Conservation (phyloP, 306 rosid species). For the Vicia faba region DNA sequence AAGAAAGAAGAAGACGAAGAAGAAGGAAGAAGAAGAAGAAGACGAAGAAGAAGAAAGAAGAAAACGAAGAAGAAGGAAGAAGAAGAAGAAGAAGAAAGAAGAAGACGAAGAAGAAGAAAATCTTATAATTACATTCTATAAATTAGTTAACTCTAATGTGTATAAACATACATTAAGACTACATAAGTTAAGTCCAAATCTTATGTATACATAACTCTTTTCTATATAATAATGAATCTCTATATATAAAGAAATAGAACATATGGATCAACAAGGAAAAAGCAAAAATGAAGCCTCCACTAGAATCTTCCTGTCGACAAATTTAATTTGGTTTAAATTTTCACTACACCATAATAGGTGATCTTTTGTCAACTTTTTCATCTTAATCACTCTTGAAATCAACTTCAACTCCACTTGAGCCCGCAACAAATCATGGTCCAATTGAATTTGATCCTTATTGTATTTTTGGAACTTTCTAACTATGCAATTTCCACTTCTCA, state of each 20-base stretch:
- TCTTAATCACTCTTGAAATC: constrained; percentile 64
- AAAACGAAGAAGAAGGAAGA: too few species aligned
- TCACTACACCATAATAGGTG: constrained; percentile 71
- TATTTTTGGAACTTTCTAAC: constrained; percentile 74
- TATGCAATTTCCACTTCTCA: constrained; percentile 67
- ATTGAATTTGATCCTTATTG: constrained; percentile 36
- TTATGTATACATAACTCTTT: not conserved
- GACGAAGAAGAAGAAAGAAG: too few species aligned
- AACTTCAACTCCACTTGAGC: constrained; percentile 79
- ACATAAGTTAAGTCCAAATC: too few species aligned
- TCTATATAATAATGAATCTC: not conserved
- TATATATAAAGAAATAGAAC: not conserved
- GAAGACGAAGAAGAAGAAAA: too few species aligned
- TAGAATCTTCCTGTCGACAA: constrained; percentile 51
- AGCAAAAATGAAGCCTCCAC: constrained; percentile 67
- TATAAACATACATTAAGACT: too few species aligned
- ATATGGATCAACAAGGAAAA: constrained; percentile 65
- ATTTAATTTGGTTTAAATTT: constrained; percentile 54
- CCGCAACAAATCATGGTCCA: constrained; percentile 48
- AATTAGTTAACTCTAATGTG: too few species aligned
- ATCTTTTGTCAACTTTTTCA: constrained; percentile 65
- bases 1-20: too few species aligned
- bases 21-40: too few species aligned
- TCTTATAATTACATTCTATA: too few species aligned
- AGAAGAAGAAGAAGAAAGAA: too few species aligned